Conservation (phyloP, 208 protist species). For the Trypanosoma mega region DNA sequence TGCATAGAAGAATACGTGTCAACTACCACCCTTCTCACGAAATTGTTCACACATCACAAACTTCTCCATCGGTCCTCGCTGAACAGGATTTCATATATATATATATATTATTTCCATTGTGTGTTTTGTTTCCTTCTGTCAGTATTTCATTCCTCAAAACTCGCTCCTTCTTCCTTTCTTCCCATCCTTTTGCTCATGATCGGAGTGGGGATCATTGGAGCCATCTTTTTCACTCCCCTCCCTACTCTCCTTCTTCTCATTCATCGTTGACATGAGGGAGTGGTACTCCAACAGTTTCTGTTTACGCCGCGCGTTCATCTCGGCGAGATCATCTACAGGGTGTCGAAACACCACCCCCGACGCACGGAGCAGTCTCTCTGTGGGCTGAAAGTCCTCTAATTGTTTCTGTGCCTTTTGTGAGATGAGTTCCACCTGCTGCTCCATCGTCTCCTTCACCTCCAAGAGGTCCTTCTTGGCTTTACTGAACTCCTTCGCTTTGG, state of each 20-base stretch:
- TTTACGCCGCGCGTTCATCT: constrained; percentile 58
- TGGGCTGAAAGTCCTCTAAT: constrained; percentile 68
- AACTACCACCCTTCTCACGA: no score
- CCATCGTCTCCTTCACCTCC: constrained; percentile 53
- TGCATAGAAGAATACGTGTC: no score
- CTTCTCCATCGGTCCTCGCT: no score
- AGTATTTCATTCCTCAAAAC: no score
- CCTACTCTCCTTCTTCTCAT: background rate
- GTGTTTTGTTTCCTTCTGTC: no score
- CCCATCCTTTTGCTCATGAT: background rate
- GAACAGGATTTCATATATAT: no score
- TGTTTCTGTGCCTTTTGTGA: constrained; percentile 46
- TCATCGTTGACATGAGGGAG: constrained; percentile 48
- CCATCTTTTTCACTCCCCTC: background rate
- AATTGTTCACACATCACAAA: no score
- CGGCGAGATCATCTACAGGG: constrained; percentile 59
- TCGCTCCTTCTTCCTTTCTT: background rate
- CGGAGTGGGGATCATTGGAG: no score
- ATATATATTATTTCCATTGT: no score
- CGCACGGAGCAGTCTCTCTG: constrained; percentile 58
- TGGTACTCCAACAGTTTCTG: constrained; percentile 84
- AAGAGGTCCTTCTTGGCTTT: constrained; percentile 74
- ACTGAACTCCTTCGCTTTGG: constrained; percentile 86
- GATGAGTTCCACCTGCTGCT: constrained; percentile 51
- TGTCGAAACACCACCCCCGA: constrained; percentile 63